Evolutionary conservation across 2,329 filamentous ascomycete species (phyloP).

Genomic region (Phoma herbarum): DNA sequence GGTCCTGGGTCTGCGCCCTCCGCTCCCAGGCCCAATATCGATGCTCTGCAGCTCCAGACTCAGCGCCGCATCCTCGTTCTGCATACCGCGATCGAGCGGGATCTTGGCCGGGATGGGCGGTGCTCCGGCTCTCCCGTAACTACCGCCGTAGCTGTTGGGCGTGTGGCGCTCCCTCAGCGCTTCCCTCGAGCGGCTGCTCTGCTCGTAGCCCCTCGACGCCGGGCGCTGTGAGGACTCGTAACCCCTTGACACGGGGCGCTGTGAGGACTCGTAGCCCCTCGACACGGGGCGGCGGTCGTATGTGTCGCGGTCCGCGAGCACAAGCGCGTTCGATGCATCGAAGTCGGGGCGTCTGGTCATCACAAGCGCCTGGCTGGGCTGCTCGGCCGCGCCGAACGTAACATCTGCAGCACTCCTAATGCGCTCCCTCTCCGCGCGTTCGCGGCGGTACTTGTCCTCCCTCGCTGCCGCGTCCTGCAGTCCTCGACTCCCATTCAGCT

Average conservation of each 20-base stretch:
- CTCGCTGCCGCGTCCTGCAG: conserved; percentile 45
- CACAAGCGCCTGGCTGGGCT: conserved; percentile 42
- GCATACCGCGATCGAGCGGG: conserved; percentile 56
- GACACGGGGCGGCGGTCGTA: conserved; percentile 40
- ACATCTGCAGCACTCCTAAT: conserved; percentile 43
- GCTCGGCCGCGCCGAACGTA: conserved; percentile 28
- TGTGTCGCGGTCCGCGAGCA: conserved; percentile 34
- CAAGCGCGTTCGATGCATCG: conserved; percentile 22
- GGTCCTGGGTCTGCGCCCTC: conserved; percentile 30
- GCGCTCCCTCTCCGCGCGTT: conserved; percentile 45
- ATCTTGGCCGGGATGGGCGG: conserved; percentile 77
- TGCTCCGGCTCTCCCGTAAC: conserved; percentile 29
- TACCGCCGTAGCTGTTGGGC: conserved; percentile 24
- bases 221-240: conserved; percentile 27
- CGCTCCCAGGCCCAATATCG: conserved; percentile 53
- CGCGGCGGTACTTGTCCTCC: conserved; percentile 45
- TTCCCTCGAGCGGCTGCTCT: conserved; percentile 16
- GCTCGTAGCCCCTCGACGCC: conserved; percentile 24
- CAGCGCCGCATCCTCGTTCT: conserved; percentile 63
- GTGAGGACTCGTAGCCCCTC: conserved; percentile 35
- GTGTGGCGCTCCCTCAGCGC: conserved; percentile 49
- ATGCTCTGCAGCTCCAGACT: conserved; percentile 72
- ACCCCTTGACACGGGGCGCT: conserved; percentile 41
- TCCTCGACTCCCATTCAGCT: conserved; percentile 61
- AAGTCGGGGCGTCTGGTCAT: conserved; percentile 37